Conservation (phyloP, 2,329 filamentous ascomycete genomes). For the Aureobasidium sp. region DNA sequence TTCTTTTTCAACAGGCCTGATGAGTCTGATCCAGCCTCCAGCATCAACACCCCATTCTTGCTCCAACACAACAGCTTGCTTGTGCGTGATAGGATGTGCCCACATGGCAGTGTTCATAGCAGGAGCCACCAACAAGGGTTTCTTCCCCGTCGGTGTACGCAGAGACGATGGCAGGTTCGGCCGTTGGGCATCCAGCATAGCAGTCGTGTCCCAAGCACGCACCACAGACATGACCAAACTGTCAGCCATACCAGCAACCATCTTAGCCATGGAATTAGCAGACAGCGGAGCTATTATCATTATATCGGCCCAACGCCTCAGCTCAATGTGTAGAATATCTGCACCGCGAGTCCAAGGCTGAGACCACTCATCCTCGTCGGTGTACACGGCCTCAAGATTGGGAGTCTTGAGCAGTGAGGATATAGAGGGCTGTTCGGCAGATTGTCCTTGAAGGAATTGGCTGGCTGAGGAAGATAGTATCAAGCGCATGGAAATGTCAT, state of each 20-base stretch:
- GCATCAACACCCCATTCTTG: conserved; percentile 60
- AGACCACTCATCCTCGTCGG: conserved; percentile 79
- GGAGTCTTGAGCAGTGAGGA: conserved; percentile 49
- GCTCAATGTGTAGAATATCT: conserved; percentile 83
- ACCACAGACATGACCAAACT: conserved; percentile 65
- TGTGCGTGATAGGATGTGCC: conserved; percentile 69
- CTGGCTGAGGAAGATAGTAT: conserved; percentile 66
- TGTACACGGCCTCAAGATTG: conserved; percentile 72
- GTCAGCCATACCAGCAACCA: conserved; percentile 68
- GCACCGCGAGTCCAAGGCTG: conserved; percentile 67
- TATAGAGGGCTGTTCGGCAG: conserved; percentile 65
- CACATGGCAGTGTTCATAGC: conserved; percentile 92
- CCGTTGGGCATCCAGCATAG: conserved; percentile 41
- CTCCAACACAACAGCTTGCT: conserved; percentile 60
- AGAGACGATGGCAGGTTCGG: conserved; percentile 17
- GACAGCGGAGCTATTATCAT: conserved; percentile 72
- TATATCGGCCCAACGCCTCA: conserved; percentile 72
- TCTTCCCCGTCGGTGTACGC: conserved; percentile 34
- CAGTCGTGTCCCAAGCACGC: conserved; percentile 79
- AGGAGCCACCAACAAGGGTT: conserved; percentile 65
- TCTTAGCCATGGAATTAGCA: conserved; percentile 80
- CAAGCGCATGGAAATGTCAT: conserved; percentile 68
- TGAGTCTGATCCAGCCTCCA: conserved; percentile 55
- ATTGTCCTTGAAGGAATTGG: conserved; percentile 69
- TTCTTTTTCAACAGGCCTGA: conserved; percentile 64